A percentile compares a stretch with the other conserved stretches of the same genome.
Conservation (phyloP, 192 early-diverging fungal genomes). For the Glomus cerebriforme region DNA sequence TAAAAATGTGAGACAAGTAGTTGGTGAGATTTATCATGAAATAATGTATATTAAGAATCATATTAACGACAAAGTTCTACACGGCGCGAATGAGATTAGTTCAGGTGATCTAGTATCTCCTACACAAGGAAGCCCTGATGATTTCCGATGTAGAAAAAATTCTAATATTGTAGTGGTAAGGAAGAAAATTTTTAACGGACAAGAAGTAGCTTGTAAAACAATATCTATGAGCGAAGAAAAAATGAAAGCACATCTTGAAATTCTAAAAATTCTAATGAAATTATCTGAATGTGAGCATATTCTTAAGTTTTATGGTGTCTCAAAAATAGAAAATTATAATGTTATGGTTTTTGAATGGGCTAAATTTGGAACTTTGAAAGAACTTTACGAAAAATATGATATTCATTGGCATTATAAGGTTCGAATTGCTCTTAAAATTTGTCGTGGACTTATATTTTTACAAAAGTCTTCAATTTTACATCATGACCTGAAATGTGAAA, state of each 20-base stretch:
- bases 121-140: too few relatives aligned
- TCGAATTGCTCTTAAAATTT: slow-evolving; percentile 18
- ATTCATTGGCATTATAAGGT: slow-evolving; percentile 13
- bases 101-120: too few relatives aligned
- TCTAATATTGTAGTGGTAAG: too few relatives aligned
- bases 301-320: slow-evolving; percentile 22
- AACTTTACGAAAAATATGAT: neutral
- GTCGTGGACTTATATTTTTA: slow-evolving; percentile 23
- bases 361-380: slow-evolving; percentile 2
- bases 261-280: slow-evolving; percentile 14
- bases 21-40: too few relatives aligned
- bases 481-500: slow-evolving; percentile 30
- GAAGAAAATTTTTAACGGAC: too few relatives aligned
- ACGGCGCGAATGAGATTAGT: too few relatives aligned
- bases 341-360: slow-evolving; percentile 28
- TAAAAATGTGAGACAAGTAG: neutral
- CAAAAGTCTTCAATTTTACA: slow-evolving; percentile 6
- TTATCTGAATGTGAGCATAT: slow-evolving; percentile 9
- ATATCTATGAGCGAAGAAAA: neutral
- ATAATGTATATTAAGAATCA: too few relatives aligned
- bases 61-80: neutral
- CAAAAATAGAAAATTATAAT: neutral
- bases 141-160: too few relatives aligned
- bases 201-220: too few relatives aligned
- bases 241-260: neutral